Percentiles rank a stretch among this genome's conserved stretches.
phyloP scores from a whole-genome alignment of 1,284 basidiomycete species.

The Mycena sp. region DNA sequence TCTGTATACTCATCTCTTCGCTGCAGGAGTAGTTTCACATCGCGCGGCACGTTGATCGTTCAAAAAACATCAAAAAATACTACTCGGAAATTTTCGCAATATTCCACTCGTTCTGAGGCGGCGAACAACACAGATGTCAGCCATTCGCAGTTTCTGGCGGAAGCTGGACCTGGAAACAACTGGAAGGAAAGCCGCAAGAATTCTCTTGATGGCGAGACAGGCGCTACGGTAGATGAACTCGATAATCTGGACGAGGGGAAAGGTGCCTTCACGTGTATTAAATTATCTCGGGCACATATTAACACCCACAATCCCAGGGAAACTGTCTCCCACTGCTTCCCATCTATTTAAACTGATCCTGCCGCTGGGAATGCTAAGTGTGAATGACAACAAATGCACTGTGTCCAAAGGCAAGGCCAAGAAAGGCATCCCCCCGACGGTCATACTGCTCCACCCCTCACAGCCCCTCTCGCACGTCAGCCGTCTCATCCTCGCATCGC shows the following conservation, averaged over 20 bases:
- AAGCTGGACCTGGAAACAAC: constrained; percentile 46
- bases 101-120: constrained; percentile 16
- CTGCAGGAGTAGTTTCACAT: no score
- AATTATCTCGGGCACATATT: neutral
- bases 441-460: constrained; percentile 68
- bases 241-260: constrained; percentile 9
- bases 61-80: no score
- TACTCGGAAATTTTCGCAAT: neutral
- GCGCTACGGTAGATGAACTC: constrained; percentile 3
- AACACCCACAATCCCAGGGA: constrained; percentile 48
- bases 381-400: constrained; percentile 16
- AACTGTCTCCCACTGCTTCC: constrained; percentile 67
- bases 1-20: no score
- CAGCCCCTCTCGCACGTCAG: constrained; percentile 69
- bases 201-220: neutral
- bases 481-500: constrained; percentile 56
- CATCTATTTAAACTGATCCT: constrained; percentile 75
- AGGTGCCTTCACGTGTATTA: neutral
- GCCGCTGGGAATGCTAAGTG: constrained; percentile 50
- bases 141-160: constrained; percentile 58
- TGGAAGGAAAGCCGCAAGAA: constrained; percentile 42
- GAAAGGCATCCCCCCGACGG: constrained; percentile 52
- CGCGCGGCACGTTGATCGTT: no score
- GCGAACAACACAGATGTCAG: constrained; percentile 34
- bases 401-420: constrained; percentile 14